phyloP scores from a whole-genome alignment of 192 early-diverging fungal genomes.

The Rhizoclosmatium sp. region DNA sequence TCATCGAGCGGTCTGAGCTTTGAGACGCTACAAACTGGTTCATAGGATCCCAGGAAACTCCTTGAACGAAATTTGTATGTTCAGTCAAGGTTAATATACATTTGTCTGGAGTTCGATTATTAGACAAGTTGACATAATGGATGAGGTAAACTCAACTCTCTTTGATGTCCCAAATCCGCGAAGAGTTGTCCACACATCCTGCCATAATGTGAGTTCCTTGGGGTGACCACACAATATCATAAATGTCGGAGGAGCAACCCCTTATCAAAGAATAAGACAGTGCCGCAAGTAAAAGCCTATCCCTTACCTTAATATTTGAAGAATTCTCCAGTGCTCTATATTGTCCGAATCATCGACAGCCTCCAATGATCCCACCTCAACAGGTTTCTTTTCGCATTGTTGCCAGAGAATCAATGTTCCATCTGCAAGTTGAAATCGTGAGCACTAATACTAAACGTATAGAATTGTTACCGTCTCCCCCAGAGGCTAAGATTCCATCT shows the following conservation, averaged over 20 bases:
- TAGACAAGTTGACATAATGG: not conserved
- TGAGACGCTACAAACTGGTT: constrained; percentile 88
- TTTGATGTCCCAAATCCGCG: constrained; percentile 83
- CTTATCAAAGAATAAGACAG: constrained; percentile 38
- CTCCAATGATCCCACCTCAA: not conserved
- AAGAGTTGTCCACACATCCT: constrained; percentile 88
- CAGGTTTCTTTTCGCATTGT: constrained; percentile 64
- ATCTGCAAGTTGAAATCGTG: constrained; percentile 56
- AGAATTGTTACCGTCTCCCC: constrained; percentile 76
- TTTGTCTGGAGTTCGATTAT: constrained; percentile 52
- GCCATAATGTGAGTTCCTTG: constrained; percentile 81
- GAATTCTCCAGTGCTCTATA: constrained; percentile 80
- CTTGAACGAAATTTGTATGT: constrained; percentile 95
- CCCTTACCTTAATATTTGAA: constrained; percentile 69
- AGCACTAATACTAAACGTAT: constrained; percentile 20
- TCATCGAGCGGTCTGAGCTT: constrained; percentile 83
- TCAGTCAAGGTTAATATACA: constrained; percentile 76
- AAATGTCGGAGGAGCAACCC: constrained; percentile 82
- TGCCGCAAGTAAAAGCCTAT: constrained; percentile 1
- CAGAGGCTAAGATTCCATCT: constrained; percentile 79
- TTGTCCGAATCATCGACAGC: constrained; percentile 58
- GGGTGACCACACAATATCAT: constrained; percentile 95
- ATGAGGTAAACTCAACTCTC: constrained; percentile 57
- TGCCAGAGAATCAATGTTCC: constrained; percentile 88
- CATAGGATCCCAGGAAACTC: constrained; percentile 94